These are phyloP conservation scores for Sporormia fimetaria DNA, from an alignment of 495 filamentous ascomycete genomes.

Conservation along the genomic window DNA sequence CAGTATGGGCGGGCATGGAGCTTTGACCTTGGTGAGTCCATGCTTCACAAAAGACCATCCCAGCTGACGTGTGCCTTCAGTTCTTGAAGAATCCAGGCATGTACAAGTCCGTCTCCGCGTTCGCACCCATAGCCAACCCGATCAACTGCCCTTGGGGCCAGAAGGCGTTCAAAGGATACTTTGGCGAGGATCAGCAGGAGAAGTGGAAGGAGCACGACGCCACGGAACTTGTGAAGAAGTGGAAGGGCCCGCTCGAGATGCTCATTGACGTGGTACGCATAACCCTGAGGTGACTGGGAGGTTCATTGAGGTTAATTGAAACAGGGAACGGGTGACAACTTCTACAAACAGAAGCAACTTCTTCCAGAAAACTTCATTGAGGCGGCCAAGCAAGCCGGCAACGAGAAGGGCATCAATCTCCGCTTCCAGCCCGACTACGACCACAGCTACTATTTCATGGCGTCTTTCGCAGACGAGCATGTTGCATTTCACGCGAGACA, in stretches of 20 bases:
- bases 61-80: slow-evolving; percentile 27
- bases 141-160: slow-evolving; percentile 80
- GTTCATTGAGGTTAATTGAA: background rate
- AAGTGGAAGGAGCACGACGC: slow-evolving; percentile 85
- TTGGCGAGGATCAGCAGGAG: slow-evolving; percentile 57
- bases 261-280: slow-evolving; percentile 67
- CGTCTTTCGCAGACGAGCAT: slow-evolving; percentile 80
- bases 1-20: slow-evolving; percentile 94
- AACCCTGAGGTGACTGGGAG: background rate
- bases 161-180: slow-evolving; percentile 88
- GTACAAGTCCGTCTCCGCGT: slow-evolving; percentile 79
- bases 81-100: slow-evolving; percentile 81
- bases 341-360: slow-evolving; percentile 87
- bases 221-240: slow-evolving; percentile 74
- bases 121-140: slow-evolving; percentile 88
- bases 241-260: slow-evolving; percentile 57
- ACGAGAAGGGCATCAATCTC: slow-evolving; percentile 53
- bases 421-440: slow-evolving; percentile 89
- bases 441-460: slow-evolving; percentile 92
- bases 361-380: slow-evolving; percentile 85
- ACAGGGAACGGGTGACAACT: slow-evolving; percentile 81
- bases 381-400: slow-evolving; percentile 61
- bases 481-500: slow-evolving; percentile 83
- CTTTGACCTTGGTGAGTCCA: slow-evolving; percentile 60
- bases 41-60: background rate